Conservation (phyloP, 2,329 filamentous ascomycete genomes). For the Calonectria fujianensis region DNA sequence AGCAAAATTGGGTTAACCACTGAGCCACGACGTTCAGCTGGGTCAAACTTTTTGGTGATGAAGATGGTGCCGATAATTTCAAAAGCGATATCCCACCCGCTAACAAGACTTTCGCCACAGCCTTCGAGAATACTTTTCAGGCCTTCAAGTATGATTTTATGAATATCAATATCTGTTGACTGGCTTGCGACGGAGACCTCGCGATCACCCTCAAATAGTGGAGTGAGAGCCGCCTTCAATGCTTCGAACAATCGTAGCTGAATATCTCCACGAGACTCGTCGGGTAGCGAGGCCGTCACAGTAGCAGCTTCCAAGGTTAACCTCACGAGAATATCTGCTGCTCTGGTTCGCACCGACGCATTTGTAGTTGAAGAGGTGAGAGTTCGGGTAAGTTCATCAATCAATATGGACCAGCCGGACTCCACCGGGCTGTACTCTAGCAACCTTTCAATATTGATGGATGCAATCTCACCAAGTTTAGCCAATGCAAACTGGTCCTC, state of each 20-base stretch:
- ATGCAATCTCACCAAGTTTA: slow-evolving; percentile 83
- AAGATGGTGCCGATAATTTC: slow-evolving; percentile 91
- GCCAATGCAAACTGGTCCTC: slow-evolving; percentile 81
- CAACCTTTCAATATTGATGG: slow-evolving; percentile 85
- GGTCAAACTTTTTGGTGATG: slow-evolving; percentile 62
- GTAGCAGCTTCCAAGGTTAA: slow-evolving; percentile 75
- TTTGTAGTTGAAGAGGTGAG: slow-evolving; percentile 69
- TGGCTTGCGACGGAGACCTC: slow-evolving; percentile 74
- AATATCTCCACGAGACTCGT: slow-evolving; percentile 74
- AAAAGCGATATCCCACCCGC: slow-evolving; percentile 91
- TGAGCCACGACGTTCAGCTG: slow-evolving; percentile 59
- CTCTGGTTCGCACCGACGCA: slow-evolving; percentile 73
- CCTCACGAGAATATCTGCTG: slow-evolving; percentile 78
- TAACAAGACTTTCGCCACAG: slow-evolving; percentile 87
- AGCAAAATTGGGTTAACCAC: slow-evolving; percentile 60
- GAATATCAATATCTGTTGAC: slow-evolving; percentile 84
- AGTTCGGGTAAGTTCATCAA: slow-evolving; percentile 70
- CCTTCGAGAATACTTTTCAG: slow-evolving; percentile 90
- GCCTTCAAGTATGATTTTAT: slow-evolving; percentile 86
- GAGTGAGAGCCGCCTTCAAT: slow-evolving; percentile 75
- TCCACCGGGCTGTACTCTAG: slow-evolving; percentile 78
- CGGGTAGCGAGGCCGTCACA: slow-evolving; percentile 71
- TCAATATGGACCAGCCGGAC: slow-evolving; percentile 86
- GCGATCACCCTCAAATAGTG: slow-evolving; percentile 72
- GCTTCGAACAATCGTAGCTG: slow-evolving; percentile 84